Conservation (phyloP, 306 rosid genomes). For the Malus domestica region DNA sequence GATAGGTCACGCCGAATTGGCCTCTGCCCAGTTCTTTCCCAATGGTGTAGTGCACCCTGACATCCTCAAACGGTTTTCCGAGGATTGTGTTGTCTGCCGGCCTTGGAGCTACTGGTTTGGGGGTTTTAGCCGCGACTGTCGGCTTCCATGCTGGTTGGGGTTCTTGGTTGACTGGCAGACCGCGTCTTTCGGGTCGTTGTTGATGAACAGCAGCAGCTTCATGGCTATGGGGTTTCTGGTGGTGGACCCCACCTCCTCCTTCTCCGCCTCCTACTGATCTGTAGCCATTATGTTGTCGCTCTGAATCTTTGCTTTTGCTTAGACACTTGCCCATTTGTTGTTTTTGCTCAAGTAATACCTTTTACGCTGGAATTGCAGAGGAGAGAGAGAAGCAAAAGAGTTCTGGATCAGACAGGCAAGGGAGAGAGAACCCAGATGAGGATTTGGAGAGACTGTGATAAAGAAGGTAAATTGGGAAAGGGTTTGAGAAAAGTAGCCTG, state of each 20-base stretch:
- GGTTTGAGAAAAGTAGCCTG: background rate
- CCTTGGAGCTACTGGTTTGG: constrained; percentile 23
- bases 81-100: constrained; percentile 28
- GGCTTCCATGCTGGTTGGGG: constrained; percentile 27
- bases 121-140: constrained; percentile 24
- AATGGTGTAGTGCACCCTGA: constrained; percentile 43
- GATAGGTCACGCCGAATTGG: constrained; percentile 79
- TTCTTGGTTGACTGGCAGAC: constrained; percentile 23
- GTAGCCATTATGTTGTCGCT: constrained; percentile 26
- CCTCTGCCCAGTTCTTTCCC: constrained; percentile 90
- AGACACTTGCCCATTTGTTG: constrained; percentile 58
- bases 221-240: constrained; percentile 30
- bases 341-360: background rate
- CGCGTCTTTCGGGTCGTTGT: constrained; percentile 20
- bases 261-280: constrained; percentile 21
- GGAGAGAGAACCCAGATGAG: constrained; percentile 17
- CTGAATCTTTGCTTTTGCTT: constrained; percentile 39
- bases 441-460: background rate
- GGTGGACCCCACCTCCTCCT: constrained; percentile 16
- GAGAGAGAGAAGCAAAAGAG: background rate
- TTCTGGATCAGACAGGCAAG: constrained; percentile 19
- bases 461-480: constrained; percentile 18
- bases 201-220: constrained; percentile 36
- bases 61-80: constrained; percentile 69
- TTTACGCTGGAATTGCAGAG: background rate